Conservation (phyloP, 331 rosid genomes). For the Malus hybrid region DNA sequence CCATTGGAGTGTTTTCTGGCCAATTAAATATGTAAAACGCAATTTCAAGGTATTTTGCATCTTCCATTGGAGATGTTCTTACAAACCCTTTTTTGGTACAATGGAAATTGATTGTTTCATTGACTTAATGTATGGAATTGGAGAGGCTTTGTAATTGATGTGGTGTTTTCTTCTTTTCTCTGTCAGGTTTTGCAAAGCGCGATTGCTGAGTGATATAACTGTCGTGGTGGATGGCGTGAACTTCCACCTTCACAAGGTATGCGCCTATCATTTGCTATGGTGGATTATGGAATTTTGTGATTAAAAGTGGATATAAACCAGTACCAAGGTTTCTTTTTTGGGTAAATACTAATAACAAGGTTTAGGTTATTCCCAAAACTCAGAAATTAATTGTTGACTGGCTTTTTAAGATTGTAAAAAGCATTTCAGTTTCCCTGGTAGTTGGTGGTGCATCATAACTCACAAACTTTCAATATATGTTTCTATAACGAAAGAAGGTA, state of each 20-base stretch:
- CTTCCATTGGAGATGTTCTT: no score
- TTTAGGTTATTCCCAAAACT: background rate
- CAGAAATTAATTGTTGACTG: background rate
- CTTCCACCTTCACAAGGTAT: conserved; percentile 84
- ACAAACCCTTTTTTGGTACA: background rate
- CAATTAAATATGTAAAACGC: no score
- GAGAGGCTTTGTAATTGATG: background rate
- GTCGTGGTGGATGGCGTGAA: conserved; percentile 47
- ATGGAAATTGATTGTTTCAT: conserved; percentile 1
- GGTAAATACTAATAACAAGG: background rate
- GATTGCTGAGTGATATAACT: conserved; percentile 63
- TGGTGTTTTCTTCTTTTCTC: background rate
- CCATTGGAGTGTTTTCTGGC: no score
- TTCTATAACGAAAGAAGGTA: background rate
- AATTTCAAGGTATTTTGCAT: no score
- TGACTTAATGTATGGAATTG: background rate
- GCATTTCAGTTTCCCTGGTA: no score
- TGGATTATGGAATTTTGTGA: background rate
- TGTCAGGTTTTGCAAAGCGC: conserved; percentile 60
- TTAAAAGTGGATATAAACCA: background rate
- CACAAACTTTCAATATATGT: background rate
- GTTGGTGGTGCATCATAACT: background rate
- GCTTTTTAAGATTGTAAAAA: background rate
- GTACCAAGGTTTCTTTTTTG: no score
- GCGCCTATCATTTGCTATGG: background rate